Evolutionary conservation across 352 stramenopile species (phyloP), one percentile per base, ranked within the genome.

Genomic region (Globisporangium acanthophoron): DNA sequence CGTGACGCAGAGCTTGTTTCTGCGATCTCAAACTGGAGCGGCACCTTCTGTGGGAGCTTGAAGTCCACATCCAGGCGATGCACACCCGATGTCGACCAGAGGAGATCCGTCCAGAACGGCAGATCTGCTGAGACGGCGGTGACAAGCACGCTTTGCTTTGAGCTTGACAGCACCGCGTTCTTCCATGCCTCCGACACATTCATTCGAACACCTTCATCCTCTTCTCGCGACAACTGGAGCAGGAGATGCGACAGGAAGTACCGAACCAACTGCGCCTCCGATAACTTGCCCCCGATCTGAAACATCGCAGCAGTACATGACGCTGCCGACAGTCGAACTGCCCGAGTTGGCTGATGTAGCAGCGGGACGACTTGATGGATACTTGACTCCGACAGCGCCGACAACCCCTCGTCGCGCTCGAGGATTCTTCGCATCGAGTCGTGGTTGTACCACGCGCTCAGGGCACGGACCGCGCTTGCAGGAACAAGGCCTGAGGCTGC

Each of bases 201-300:
- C 46, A 58, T 50, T 40, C 66, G 62, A 16, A 75, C 43, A 7
- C 48, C 35, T 2, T 73, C 49, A 9, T 82, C 56, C 11, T 69
- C 56, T 57, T 90, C 84, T 15, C 70, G 45, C 48, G 90, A 51
- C 9, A 92, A 11, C 54, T 93, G 84, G 24, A 88, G 62, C 39
- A 93, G 43, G 20, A 93, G 24, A 62, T 84, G 84, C 0, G 83
- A 65, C 24, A 90, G 54, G 40, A 88, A 57, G 13, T 58, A 67
- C 45, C 52, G 39, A 15, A 73, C 37, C 44, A 65, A 57, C n/a
- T 54, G 12, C 45, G 52, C 46, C 12, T 57, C 52, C 7, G 37
- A 9, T 4, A 33, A 16, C 8, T 12, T 20, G 16, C 20, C 20
- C 13, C 27, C 48, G 0, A 33, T 45, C 12, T 63, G 64, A 56